Conservation (phyloP, 345 rosid genomes). For the rapeseed (Brassica napus) region Da-Ae NC_063442.1:1829001-1829500, state of each 20-base stretch:
- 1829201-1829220: slow-evolving; percentile 57
- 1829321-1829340: slow-evolving; percentile 64
- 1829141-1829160: background rate
- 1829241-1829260: slow-evolving; percentile 70
- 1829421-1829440: slow-evolving; percentile 87
- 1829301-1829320: slow-evolving; percentile 80
- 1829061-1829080: background rate
- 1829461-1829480: slow-evolving; percentile 56
- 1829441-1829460: slow-evolving; percentile 85
- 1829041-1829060: background rate
- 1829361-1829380: slow-evolving; percentile 95
- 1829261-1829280: slow-evolving; percentile 85
- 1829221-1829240: slow-evolving; percentile 86
- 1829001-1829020: background rate
- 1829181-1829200: slow-evolving; percentile 68
- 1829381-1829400: slow-evolving; percentile 76
- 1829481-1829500: slow-evolving; percentile 46
- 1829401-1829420: slow-evolving; percentile 67
- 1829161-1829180: background rate
- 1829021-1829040: background rate
- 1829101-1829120: background rate
- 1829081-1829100: background rate
- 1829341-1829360: slow-evolving; percentile 74
- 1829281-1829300: slow-evolving; percentile 83
- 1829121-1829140: background rate